Base-by-base conservation (phyloP, 1,139 yeast species). In the Candida sanyaensis region DNA sequence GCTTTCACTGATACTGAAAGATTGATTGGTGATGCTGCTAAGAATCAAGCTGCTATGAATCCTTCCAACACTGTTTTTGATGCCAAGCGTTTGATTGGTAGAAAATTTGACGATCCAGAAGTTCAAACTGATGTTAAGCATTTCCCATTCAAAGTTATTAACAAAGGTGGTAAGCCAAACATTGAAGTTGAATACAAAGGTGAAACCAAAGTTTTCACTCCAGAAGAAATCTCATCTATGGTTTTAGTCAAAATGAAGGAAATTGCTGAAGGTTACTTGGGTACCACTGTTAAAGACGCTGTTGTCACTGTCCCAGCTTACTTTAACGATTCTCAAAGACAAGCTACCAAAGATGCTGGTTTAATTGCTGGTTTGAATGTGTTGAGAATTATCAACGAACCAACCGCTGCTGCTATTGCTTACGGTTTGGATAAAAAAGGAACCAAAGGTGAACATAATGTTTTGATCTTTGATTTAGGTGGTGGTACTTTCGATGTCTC, bases 401-500 rank as follows among this genome's bases (percentile, higher is more conserved):
- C 84, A 57, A 80, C 84, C 50, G 84, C 84, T 38, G 84, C 84
- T 53, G 84, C 84, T 55, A 79, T 80, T 65, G 84, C 84, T 50
- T 80, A 80, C 64, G 84, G 84, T 65, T 74, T 80, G 60, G 86
- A 83, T 71, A 87, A 52, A 39, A 52, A 52, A 42, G 52, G 51
- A 13, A 41, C 52, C n/a, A 49, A 43, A 42, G 47, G 51, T 43
- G 77, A 73, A 76, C 89, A 89, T 78, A 86, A 89, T 67, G 95
- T 91, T 50, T 81, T 91, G 66, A 90, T 91, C 64, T 91, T 90
- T 74, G 97, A 91, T 74, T 81, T 91, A 66, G 97, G 97, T 83
- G 97, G 97, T 79, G 97, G 97, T 81, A 91, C 97, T 64, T 91
- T 91, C 73, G 97, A 91, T 88, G 97, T 91, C 50, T 91, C 97